phyloP scores from a whole-genome alignment of 345 rosid genomes.

The Eucalyptus sp. region DNA sequence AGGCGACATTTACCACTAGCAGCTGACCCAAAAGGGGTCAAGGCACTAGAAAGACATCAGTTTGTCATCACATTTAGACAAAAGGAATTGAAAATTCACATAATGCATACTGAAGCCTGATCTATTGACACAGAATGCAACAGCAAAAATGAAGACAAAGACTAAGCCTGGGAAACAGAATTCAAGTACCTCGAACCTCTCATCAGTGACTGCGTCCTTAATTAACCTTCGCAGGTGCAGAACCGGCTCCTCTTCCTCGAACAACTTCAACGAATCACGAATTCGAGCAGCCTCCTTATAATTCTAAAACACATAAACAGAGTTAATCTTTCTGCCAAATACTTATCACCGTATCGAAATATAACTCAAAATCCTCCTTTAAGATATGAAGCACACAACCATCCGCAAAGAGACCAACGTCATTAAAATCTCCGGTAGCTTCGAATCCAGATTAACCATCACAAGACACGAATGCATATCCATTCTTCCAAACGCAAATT shows the following conservation, averaged over 20 bases:
- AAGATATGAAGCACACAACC: background rate
- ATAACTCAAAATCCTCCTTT: background rate
- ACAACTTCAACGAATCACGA: constrained; percentile 45
- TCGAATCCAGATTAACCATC: background rate
- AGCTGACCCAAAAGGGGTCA: background rate
- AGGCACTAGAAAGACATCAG: background rate
- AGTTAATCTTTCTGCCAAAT: background rate
- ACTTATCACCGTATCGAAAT: background rate
- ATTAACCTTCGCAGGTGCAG: constrained; percentile 37
- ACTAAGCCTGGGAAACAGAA: background rate
- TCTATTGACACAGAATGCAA: background rate
- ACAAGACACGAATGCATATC: background rate
- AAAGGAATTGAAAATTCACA: background rate
- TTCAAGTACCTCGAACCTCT: constrained; percentile 45
- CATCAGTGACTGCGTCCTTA: constrained; percentile 36
- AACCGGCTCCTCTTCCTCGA: constrained; percentile 65
- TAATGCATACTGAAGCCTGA: background rate
- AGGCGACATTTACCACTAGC: background rate
- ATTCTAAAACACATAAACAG: constrained; percentile 12
- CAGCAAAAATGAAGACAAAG: background rate
- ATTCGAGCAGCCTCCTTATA: constrained; percentile 66
- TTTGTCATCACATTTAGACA: background rate
- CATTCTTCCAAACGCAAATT: background rate
- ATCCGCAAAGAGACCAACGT: background rate
- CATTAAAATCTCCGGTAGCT: background rate